Percentiles rank a stretch among this genome's conserved stretches.
Evolutionary conservation across 345 rosid species (phyloP).

Genomic region (Kernera saxatilis): DNA sequence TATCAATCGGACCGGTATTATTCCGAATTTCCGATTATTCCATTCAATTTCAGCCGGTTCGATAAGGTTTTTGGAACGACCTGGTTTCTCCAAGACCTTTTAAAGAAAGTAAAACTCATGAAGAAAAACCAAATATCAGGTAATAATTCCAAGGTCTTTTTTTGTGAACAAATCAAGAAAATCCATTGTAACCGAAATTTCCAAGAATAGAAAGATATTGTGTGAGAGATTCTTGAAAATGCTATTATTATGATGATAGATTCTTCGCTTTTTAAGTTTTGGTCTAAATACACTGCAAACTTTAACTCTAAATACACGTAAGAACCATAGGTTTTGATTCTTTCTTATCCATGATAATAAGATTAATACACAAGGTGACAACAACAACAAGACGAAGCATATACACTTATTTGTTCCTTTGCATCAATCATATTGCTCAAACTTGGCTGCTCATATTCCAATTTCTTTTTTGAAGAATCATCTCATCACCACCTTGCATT

Average conservation of each 20-base stretch:
- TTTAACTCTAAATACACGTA: constrained; percentile 14
- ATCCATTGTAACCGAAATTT: neutral
- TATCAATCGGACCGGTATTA: neutral
- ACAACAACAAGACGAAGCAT: constrained; percentile 22
- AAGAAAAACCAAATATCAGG: neutral
- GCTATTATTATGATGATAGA: neutral
- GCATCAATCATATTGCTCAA: constrained; percentile 24
- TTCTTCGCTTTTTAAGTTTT: constrained; percentile 4
- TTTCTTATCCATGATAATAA: constrained; percentile 10
- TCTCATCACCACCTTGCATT: constrained; percentile 20
- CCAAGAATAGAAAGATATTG: constrained; percentile 19
- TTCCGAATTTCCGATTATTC: neutral
- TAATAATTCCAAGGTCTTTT: neutral
- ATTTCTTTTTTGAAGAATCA: constrained; percentile 18
- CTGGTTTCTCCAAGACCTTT: neutral
- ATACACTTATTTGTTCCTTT: constrained; percentile 15
- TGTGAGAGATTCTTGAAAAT: neutral
- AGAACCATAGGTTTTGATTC: constrained; percentile 10
- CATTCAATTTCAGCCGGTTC: neutral
- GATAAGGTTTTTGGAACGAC: neutral
- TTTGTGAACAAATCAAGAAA: neutral
- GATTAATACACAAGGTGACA: neutral
- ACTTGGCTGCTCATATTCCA: constrained; percentile 28
- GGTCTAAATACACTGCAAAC: constrained; percentile 17
- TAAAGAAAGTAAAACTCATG: neutral